Conservation (phyloP, 2,329 filamentous ascomycete species). For the Apiospora saccharicola region DNA sequence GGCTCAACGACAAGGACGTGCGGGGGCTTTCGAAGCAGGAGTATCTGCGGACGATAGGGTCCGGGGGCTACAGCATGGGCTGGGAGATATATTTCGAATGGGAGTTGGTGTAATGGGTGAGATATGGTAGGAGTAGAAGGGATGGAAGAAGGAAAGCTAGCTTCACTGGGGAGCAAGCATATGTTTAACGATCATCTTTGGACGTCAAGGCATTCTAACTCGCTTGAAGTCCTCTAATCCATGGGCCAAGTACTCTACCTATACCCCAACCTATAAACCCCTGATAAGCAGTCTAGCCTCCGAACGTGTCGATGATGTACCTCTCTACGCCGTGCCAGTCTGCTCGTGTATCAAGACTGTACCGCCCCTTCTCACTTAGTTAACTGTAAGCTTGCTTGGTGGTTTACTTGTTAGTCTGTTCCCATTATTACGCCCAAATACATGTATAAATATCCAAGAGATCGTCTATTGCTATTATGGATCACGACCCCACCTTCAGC, state of each 20-base stretch:
- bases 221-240: background rate
- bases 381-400: no score
- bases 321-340: background rate
- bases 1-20: constrained; percentile 53
- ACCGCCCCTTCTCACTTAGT: no score
- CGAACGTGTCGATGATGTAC: background rate
- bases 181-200: background rate
- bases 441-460: no score
- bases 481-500: no score
- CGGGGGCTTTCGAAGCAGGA: constrained; percentile 58
- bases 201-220: background rate
- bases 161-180: background rate
- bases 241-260: background rate
- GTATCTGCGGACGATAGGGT: constrained; percentile 49
- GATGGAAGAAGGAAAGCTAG: background rate
- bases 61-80: constrained; percentile 51
- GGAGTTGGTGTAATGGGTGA: constrained; percentile 15
- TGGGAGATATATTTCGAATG: constrained; percentile 20
- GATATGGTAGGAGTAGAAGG: background rate
- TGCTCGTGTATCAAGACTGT: no score
- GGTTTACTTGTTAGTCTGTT: no score
- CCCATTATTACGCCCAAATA: no score
- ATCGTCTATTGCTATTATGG: no score
- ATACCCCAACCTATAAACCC: background rate
- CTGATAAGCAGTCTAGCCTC: background rate